These are phyloP conservation scores for Vitellaria paradoxa DNA, from an alignment of 179 eudicot species.

Conservation along the genomic window DNA sequence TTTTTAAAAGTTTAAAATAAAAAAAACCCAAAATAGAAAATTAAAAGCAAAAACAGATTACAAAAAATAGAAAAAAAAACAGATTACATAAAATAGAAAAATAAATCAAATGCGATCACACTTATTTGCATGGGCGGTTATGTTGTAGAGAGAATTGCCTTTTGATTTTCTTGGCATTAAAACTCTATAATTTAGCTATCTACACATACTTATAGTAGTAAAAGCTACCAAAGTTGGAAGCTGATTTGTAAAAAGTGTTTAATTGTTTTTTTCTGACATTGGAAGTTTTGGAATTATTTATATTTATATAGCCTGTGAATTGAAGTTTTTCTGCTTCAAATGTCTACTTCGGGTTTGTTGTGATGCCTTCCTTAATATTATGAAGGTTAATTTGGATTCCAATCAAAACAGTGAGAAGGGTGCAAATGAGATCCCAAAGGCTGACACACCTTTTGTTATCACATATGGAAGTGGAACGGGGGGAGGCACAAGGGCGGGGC, in stretches of 20 bases:
- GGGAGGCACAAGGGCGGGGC: conserved; percentile 83
- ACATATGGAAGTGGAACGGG: conserved; percentile 22
- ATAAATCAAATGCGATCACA: no score
- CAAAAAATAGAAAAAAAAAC: no score
- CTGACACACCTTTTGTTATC: conserved; percentile 23
- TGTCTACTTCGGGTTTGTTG: conserved; percentile 49
- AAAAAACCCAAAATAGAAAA: no score
- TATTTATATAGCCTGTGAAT: conserved; percentile 25
- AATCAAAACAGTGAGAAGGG: conserved; percentile 30
- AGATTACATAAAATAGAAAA: no score
- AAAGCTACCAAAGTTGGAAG: neutral
- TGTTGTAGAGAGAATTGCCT: neutral
- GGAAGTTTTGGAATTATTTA: conserved; percentile 12
- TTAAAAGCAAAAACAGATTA: no score
- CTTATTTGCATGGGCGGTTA: no score
- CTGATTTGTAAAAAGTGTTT: neutral
- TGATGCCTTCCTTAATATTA: conserved; percentile 59
- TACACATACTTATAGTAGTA: neutral
- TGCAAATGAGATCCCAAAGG: conserved; percentile 19
- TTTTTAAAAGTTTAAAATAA: no score
- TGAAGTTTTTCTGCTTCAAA: conserved; percentile 27
- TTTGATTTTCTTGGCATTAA: neutral
- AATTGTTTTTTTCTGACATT: neutral
- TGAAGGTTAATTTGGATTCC: conserved; percentile 57
- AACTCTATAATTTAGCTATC: neutral